Evolutionary conservation across 1,139 yeast species (phyloP).

Genomic region (Arxiozyma telluris): DNA sequence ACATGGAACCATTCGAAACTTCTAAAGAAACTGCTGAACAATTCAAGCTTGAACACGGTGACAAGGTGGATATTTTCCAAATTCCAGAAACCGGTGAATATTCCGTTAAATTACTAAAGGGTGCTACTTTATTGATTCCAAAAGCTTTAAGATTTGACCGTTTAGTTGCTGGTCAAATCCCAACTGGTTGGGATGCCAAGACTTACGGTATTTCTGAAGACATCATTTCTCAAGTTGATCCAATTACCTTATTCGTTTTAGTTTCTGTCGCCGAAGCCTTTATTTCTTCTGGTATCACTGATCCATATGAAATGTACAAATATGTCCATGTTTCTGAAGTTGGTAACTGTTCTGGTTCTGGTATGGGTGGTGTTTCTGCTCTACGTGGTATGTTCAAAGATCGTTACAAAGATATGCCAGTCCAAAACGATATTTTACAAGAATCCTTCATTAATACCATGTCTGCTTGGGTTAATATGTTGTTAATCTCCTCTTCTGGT

Average conservation of each 20-base stretch:
- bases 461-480: constrained; percentile 99
- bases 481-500: constrained; percentile 93
- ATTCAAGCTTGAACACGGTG: constrained; percentile 90
- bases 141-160: constrained; percentile 94
- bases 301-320: constrained; percentile 96
- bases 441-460: constrained; percentile 97
- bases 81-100: constrained; percentile 86
- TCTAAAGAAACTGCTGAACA: constrained; percentile 93
- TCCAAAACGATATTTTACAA: constrained; percentile 92
- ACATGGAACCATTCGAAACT: constrained; percentile 89
- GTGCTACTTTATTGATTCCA: constrained; percentile 85
- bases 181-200: constrained; percentile 96
- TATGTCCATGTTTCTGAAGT: constrained; percentile 97
- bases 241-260: constrained; percentile 83
- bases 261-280: constrained; percentile 95
- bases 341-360: constrained; percentile 99
- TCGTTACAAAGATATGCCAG: constrained; percentile 84
- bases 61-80: constrained; percentile 84
- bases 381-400: constrained; percentile 96
- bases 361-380: constrained; percentile 99
- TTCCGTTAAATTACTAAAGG: constrained; percentile 83
- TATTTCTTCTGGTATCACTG: constrained; percentile 88
- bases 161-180: constrained; percentile 97
- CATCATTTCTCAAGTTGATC: constrained; percentile 88
- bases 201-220: constrained; percentile 94